Evolutionary conservation across 495 filamentous ascomycete genomes (phyloP), one percentile per base, ranked within the genome.

Genomic region (Niebla homalea): DNA sequence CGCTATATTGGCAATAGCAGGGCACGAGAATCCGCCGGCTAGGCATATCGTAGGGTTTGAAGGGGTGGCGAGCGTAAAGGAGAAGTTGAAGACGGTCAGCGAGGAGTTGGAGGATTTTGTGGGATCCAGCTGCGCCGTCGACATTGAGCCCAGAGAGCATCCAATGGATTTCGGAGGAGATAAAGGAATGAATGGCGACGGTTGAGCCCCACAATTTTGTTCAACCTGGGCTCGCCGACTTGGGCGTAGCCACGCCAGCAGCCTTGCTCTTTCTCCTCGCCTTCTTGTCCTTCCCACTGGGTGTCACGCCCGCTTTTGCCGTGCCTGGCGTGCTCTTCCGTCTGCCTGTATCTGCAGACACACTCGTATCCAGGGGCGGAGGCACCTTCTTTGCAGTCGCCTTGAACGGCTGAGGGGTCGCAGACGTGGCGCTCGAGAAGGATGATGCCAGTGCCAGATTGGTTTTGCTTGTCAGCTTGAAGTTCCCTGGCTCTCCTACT

Each of bases 31-130:
- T 66, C 92, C 92, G 5, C 92, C 92, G 0, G 88, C 89, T 3
- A 71, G 92, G 26, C 89, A 96, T 62, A 94, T 96, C 53, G 88
- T 97, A 0, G 90, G 92, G 2, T 83, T 85, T 57, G 92, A 97
- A 62, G 89, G 87, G 10, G 83, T 89, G 29, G 77, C 82, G 5
- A 83, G 80, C 25, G 89, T 98, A 18, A 94, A 93, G 57, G 92
- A 97, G 70, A 96, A 95, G 67, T 67, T 98, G 47, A 95, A 93
- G 72, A 96, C 88, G 19, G 84, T 95, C 2, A 93, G 87, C 47
- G 89, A 97, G 62, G 92, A 97, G 66, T 60, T 97, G 36, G 92
- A 97, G 63, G 92, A 96, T 50, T 97, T 96, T 67, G 81, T 95
- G 26, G 86, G 92, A 56, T 83, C 85, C 20, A 95, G 88, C 53